Evolutionary conservation across 2,329 filamentous ascomycete genomes (phyloP).

Genomic region (Alternaria novae-zelandiae): DNA sequence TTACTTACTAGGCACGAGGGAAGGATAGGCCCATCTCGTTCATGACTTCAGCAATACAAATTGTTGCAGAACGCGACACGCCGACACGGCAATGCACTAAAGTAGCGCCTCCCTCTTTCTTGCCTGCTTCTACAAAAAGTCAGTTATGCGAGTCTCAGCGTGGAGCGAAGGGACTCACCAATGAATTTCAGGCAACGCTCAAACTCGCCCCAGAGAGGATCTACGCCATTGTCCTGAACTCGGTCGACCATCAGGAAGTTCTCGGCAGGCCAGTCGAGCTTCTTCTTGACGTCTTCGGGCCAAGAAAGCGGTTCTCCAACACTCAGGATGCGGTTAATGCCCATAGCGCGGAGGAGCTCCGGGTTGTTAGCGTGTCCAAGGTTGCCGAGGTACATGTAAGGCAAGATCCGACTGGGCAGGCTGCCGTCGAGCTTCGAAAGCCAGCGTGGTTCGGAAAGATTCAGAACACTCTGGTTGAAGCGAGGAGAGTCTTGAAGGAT

Average conservation of each 20-base stretch:
- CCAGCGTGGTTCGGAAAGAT: slow-evolving; percentile 77
- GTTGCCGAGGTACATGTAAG: slow-evolving; percentile 97
- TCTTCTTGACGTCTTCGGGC: slow-evolving; percentile 66
- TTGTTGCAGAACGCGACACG: slow-evolving; percentile 92
- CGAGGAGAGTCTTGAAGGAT: slow-evolving; percentile 74
- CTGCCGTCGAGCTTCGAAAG: slow-evolving; percentile 85
- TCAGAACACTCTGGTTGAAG: slow-evolving; percentile 56
- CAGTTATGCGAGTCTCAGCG: slow-evolving; percentile 6
- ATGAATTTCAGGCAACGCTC: slow-evolving; percentile 88
- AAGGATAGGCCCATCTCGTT: slow-evolving; percentile 79
- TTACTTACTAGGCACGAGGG: slow-evolving; percentile 79
- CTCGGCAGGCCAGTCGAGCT: slow-evolving; percentile 73
- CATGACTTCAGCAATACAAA: slow-evolving; percentile 99
- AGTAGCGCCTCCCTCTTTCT: slow-evolving; percentile 77
- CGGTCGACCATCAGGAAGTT: slow-evolving; percentile 82
- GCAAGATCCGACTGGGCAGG: slow-evolving; percentile 83
- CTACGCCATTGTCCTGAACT: slow-evolving; percentile 96
- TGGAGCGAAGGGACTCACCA: slow-evolving; percentile 64
- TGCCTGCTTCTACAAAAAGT: slow-evolving; percentile 72
- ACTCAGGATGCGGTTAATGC: slow-evolving; percentile 86
- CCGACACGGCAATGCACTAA: slow-evolving; percentile 96
- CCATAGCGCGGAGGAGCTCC: slow-evolving; percentile 76
- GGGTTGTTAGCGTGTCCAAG: slow-evolving; percentile 93
- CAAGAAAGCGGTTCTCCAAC: slow-evolving; percentile 89
- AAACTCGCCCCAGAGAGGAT: slow-evolving; percentile 87